Percentiles rank a stretch among this genome's conserved stretches.
These are phyloP conservation scores for Ehretia macrophylla DNA, from an alignment of 257 asterid species.

Conservation along the genomic window DNA sequence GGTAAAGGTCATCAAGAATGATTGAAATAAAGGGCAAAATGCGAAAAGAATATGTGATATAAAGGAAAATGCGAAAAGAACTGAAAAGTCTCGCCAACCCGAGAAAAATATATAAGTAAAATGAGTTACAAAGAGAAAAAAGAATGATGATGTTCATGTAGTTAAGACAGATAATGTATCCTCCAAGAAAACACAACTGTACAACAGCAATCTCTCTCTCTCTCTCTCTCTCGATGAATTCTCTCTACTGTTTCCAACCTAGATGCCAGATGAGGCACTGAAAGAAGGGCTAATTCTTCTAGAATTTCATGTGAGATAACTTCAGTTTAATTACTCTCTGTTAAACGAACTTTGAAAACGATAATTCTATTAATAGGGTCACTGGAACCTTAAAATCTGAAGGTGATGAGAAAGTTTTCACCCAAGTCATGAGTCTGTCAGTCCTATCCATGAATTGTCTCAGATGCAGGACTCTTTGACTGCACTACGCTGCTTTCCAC, in stretches of 20 bases:
- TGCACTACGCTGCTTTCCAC: conserved; percentile 39
- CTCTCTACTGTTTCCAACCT: conserved; percentile 23
- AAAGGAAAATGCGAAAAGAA: conserved; percentile 6
- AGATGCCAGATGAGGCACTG: conserved; percentile 28
- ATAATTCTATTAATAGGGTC: conserved; percentile 22
- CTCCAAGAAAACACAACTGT: conserved; percentile 33
- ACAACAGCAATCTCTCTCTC: conserved; percentile 30
- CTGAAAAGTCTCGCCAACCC: conserved; percentile 4
- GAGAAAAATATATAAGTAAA: conserved; percentile 3
- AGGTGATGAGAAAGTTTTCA: conserved; percentile 22
- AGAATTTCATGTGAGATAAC: conserved; percentile 33
- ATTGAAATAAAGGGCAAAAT: background rate
- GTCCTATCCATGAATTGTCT: conserved; percentile 40
- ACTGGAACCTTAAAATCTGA: conserved; percentile 22
- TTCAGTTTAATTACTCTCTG: conserved; percentile 24
- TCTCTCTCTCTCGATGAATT: conserved; percentile 18
- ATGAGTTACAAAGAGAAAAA: background rate
- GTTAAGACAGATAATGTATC: conserved; percentile 6
- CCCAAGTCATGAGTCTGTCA: conserved; percentile 30
- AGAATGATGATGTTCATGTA: conserved; percentile 27
- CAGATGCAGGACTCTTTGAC: conserved; percentile 41
- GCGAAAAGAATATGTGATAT: background rate
- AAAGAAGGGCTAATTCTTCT: conserved; percentile 29
- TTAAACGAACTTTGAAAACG: conserved; percentile 32
- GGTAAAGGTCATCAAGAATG: background rate